Evolutionary conservation across 495 filamentous ascomycete species (phyloP), one percentile per base, ranked within the genome.

Genomic region (Talaromyces borbonicus): DNA sequence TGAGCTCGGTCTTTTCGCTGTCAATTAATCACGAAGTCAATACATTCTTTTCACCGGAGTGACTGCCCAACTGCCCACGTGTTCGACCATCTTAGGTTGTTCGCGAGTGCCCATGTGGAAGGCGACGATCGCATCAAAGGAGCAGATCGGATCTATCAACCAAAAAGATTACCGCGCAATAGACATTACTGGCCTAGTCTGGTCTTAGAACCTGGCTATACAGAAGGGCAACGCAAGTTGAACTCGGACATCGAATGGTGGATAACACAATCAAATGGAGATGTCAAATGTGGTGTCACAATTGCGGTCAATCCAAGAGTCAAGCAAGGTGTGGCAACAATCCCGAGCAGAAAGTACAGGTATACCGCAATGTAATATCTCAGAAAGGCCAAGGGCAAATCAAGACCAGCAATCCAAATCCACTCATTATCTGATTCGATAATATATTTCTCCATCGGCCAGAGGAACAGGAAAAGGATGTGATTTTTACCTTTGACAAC

Each of bases 141-240:
- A 19, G 42, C 52, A 14, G 51, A 55, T 40, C 7, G 30, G 31
- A 44, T 38, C 16, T 53, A 44, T 37, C 42, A 39, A 29, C 47
- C 51, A 42, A 20, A 25, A 35, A 41, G 42, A 37, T 37, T 47
- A 18, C 47, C 47, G 16, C 26, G 23, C 5, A 14, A 38, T 33
- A 47, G 51, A 11, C 27, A 27, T 11, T n/a, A 53, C 11, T 53
- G 47, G 51, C 51, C 47, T 7, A 53, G 41, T 25, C 47, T 40
- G 16, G 47, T 53, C 15, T 11, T 53, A 29, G 47, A 53, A 43
- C 14, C 42, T 39, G 43, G 33, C n/a, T 47, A 29, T 41, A 36
- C 42, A 33, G 47, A 49, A 43, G 8, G 18, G 22, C 18, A 42
- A 22, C 40, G 14, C 24, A 49, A 49, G 37, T 27, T 49, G n/a